Base-by-base conservation (phyloP, 352 stramenopile species). In the Phytophthora agathidicida region DNA sequence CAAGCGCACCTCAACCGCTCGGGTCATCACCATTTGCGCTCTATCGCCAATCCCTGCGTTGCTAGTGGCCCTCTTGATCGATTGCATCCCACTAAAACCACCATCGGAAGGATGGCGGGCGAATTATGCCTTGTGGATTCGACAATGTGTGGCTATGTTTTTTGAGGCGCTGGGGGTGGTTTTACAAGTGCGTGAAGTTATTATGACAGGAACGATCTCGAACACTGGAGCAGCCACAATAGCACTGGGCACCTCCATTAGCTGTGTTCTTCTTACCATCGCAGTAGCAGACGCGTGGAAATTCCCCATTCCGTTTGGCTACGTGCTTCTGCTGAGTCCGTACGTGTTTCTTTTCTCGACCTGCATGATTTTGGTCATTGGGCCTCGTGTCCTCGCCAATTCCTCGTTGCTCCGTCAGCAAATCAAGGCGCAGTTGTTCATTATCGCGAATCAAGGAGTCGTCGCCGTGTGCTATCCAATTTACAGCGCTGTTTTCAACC, bases 31-130 rank as follows among this genome's bases (percentile, higher is more conserved):
- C 14, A 33, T 71, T 9, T 57, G 42, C 5, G 13, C 33, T 2
- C 7, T 59, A 9, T 41, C 49, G 0, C 61, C 60, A 1, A 16
- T 75, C 2, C 60, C 55, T 0, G 47, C 58, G 2, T 37, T 72
- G 4, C 1, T 58, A 10, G 11, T 67, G 1, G 22, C 48, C 0
- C 19, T 68, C 7, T 9, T 50, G 1, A 24, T 74, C 19, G 64
- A 76, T 24, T 57, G 41, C 11, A 62, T 77, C 2, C 68, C 68
- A 1, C 45, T 76, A 7, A 32, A 26, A 13, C 20, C 42, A 4
- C 68, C 51, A 6, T 38, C 50, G 0, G 41, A 50, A 13, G 28
- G 38, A 2, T 59, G 50, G 37, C 16, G 14, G 17, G 37, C 30
- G 8, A 51, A 59, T 24, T 44, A 43, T 3, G 37, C 50, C 9